Base-by-base conservation (phyloP, 2,329 filamentous ascomycete genomes). In the Penicillium sp. region DNA sequence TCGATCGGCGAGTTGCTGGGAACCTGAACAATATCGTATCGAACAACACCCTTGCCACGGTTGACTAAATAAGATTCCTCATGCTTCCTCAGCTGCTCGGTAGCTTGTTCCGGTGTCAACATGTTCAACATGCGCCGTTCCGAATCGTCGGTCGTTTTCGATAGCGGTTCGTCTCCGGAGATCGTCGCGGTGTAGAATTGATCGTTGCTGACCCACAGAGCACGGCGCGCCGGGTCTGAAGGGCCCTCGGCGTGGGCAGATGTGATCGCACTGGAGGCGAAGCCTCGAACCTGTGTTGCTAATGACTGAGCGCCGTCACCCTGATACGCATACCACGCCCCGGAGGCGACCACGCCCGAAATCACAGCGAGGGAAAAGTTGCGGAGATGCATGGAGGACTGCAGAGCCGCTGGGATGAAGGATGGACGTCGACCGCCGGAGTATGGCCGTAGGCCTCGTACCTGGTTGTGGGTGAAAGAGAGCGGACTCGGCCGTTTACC, bases 1-100 rank as follows among this genome's bases (percentile, higher is more conserved):
- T 99, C 94, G 56, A 99, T 99, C 0, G 94, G 94, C 66, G 96
- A 90, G 73, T 99, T 99, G 79, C 91, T 96, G 9, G 93, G 90
- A 57, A 97, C 83, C 74, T 99, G 94, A 23, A 94, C 92, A 8
- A 97, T 81, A 74, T 99, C 94, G 70, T 99, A 99, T 63, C 94
- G 86, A 60, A 96, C 87, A 37, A 99, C 93, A 35, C 94, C 94
- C 71, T 90, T 85, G 14, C 94, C 95, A 50, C 94, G 82, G 56
- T 91, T 91, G 40, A 99, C 90, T 9, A 92, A 79, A 75, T 92
- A 97, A 27, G 92, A 97, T 77, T 96, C 87, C 76, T 99, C 92
- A 69, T 90, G 90, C 71, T 89, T 87, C 64, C 94, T 84, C 67
- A 99, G 78, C 78, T 93, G 96, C 68, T 90, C 85, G 14, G 92